A percentile compares a stretch with the other conserved stretches of the same genome.
Conservation (phyloP, 2,329 filamentous ascomycete species). For the Coniochaeta sp. region DNA sequence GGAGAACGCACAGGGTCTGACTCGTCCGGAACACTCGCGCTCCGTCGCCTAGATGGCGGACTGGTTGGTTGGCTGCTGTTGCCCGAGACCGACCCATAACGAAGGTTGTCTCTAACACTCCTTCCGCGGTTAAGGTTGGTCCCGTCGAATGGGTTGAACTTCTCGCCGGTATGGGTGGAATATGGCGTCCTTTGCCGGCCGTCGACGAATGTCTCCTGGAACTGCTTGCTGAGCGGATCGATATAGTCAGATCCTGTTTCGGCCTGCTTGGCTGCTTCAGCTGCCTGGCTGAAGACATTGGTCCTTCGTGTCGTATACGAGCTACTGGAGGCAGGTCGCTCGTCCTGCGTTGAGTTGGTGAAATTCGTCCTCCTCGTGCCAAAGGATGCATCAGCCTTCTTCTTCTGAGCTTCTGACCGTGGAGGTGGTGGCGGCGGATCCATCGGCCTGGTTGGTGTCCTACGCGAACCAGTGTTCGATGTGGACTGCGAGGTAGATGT, state of each 20-base stretch:
- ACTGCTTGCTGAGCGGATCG: slow-evolving; percentile 36
- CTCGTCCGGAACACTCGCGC: slow-evolving; percentile 23
- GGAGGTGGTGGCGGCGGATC: slow-evolving; percentile 33
- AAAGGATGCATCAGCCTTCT: slow-evolving; percentile 49
- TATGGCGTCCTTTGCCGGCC: slow-evolving; percentile 53
- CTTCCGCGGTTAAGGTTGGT: slow-evolving; percentile 34
- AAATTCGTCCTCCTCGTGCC: slow-evolving; percentile 40
- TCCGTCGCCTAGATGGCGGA: slow-evolving; percentile 18
- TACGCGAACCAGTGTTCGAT: background rate
- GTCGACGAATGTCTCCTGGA: slow-evolving; percentile 37
- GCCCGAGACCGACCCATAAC: slow-evolving; percentile 14
- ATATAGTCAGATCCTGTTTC: slow-evolving; percentile 9
- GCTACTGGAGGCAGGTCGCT: slow-evolving; percentile 41
- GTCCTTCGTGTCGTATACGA: slow-evolving; percentile 37
- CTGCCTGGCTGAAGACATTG: slow-evolving; percentile 16
- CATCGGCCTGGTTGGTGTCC: slow-evolving; percentile 11
- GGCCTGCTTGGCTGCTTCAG: slow-evolving; percentile 10
- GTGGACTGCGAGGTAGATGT: background rate
- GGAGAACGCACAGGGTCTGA: slow-evolving; percentile 13
- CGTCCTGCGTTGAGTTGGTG: slow-evolving; percentile 40
- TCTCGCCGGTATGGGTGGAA: slow-evolving; percentile 48
- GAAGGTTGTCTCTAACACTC: slow-evolving; percentile 33
- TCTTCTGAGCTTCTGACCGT: slow-evolving; percentile 43
- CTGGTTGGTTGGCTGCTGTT: slow-evolving; percentile 9
- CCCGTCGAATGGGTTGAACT: slow-evolving; percentile 49